Conservation (phyloP, 345 rosid genomes). For the Aquilaria malaccensis region DNA sequence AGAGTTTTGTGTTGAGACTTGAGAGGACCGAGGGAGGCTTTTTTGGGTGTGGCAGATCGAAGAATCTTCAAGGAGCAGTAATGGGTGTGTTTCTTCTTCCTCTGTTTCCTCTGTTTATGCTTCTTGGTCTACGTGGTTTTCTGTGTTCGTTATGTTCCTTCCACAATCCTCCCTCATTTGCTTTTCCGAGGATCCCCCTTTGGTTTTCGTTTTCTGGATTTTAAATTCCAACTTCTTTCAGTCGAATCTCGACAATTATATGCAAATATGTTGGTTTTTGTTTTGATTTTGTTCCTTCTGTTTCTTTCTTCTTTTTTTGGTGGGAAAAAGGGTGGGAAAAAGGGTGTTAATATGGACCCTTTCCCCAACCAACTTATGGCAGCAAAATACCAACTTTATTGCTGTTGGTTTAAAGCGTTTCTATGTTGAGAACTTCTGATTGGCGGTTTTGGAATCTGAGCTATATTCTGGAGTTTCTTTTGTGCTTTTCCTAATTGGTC, state of each 20-base stretch:
- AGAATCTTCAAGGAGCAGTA: constrained; percentile 19
- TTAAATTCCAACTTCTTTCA: constrained; percentile 10
- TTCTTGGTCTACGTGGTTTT: constrained; percentile 16
- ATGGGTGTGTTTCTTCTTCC: constrained; percentile 41
- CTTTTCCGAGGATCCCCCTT: constrained; percentile 10
- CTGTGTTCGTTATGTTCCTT: constrained; percentile 3
- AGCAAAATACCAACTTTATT: constrained; percentile 12
- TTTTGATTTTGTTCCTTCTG: background rate
- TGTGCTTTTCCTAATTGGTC: background rate
- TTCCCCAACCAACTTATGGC: background rate
- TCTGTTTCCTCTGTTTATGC: constrained; percentile 16
- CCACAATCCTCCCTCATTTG: background rate
- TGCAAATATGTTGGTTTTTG: constrained; percentile 18
- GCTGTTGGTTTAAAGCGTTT: background rate
- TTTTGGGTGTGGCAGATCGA: constrained; percentile 15
- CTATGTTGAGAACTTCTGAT: constrained; percentile 5
- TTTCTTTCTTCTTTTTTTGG: background rate
- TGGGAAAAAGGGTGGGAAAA: background rate
- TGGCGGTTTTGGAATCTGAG: constrained; percentile 13
- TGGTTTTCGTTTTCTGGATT: background rate
- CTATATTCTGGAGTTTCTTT: constrained; percentile 1
- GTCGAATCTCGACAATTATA: background rate
- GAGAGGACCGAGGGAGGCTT: constrained; percentile 17
- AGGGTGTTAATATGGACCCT: background rate
- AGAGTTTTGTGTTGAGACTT: constrained; percentile 2